phyloP scores from a whole-genome alignment of 257 asterid genomes.

The Penstemon eatonii region DNA sequence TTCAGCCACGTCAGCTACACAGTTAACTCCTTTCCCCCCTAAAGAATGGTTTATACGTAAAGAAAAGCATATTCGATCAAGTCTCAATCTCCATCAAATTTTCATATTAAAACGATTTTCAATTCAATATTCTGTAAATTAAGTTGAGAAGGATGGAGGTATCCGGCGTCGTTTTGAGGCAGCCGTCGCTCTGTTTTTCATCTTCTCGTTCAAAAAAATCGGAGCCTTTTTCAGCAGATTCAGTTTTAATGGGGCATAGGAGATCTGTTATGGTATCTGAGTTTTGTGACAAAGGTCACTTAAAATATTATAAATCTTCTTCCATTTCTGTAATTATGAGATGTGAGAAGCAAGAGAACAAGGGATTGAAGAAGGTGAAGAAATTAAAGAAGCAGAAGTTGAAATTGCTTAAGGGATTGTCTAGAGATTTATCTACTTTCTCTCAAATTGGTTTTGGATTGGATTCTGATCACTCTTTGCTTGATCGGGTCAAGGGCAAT shows the following conservation, averaged over 20 bases:
- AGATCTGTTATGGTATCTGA: too few species aligned
- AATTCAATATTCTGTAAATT: too few species aligned
- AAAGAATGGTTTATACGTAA: too few species aligned
- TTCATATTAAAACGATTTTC: too few species aligned
- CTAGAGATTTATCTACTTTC: conserved; percentile 48
- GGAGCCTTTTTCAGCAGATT: conserved; percentile 1
- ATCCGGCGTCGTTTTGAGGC: conserved; percentile 29
- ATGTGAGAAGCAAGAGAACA: conserved; percentile 32
- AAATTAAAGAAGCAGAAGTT: conserved; percentile 54
- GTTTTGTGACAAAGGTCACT: conserved; percentile 50
- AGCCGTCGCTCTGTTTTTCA: conserved; percentile 19
- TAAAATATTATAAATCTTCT: conserved; percentile 44
- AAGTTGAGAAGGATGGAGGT: too few species aligned
- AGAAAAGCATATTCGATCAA: too few species aligned
- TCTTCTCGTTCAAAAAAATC: conserved; percentile 12
- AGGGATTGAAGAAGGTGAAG: conserved; percentile 41
- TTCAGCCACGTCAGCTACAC: too few species aligned
- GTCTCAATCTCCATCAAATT: too few species aligned
- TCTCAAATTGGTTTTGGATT: conserved; percentile 53
- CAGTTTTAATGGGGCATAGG: conserved; percentile 16
- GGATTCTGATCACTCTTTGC: conserved; percentile 34
- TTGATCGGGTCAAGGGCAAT: conserved; percentile 50
- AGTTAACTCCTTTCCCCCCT: too few species aligned
- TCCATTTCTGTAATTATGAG: conserved; percentile 24
- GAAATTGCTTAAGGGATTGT: conserved; percentile 66